Evolutionary conservation across 441 rosid species (phyloP), one percentile per base, ranked within the genome.

Genomic region (Biscutella laevigata): DNA sequence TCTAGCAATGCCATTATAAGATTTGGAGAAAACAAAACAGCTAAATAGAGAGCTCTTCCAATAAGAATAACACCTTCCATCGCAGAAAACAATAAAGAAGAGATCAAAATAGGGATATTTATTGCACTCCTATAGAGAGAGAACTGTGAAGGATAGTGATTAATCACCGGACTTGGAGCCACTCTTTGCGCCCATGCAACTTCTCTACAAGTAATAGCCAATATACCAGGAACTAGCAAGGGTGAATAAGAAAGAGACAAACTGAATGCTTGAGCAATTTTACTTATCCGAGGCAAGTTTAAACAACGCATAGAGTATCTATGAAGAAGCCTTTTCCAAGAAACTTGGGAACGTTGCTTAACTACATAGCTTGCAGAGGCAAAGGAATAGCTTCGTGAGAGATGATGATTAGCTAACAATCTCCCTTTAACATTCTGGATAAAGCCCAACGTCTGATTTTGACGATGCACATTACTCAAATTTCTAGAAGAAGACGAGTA

Each of bases 1-100:
- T 61, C 81, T 17, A 75, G 66, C 4, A 77, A 71, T 2, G 74
- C 79, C 80, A 80, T 67, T 8, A 71, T 40, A 9, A 80, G 52
- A 66, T 77, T 66, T 7, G 83, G 86, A 26, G 65, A 67, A 32
- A 80, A 72, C 60, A 80, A 63, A 50, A 67, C 17, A 0, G 57
- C 73, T 39, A 80, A 52, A 58, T 75, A 69, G 16, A 73, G 52
- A 67, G 81, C 76, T 62, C 86, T 73, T 21, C 68, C 62, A 1
- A 80, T 53, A 53, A 80, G 33, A 38, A 67, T 30, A 8, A 77
- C 60, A 61, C 75, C 73, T 35, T 73, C 72, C 14, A 75, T 37
- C 8, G 79, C 45, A 16, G 69, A 58, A 5, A 66, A 43, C 32
- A 80, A 4, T 20, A 77, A 35, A 2, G 79, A 56, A 5, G 72